These are phyloP conservation scores for Arthrobotrys pseudoclavata DNA, from an alignment of 2,329 filamentous ascomycete genomes.

Conservation along the genomic window DNA sequence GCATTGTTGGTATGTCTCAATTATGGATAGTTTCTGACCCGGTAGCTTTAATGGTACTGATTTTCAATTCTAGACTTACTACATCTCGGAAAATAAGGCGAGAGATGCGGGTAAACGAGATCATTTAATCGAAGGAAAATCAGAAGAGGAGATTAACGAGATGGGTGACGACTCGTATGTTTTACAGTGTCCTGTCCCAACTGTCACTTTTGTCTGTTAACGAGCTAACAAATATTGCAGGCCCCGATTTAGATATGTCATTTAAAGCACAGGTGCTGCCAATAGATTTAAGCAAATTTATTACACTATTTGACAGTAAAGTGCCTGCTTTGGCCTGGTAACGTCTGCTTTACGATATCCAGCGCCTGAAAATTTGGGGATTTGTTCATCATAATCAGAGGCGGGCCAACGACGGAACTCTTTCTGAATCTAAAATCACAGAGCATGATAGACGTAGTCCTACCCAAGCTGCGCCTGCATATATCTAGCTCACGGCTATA, in stretches of 20 bases:
- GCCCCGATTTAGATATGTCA: slow-evolving; percentile 53
- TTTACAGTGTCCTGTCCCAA: neutral
- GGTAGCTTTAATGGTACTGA: neutral
- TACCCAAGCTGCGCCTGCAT: no score
- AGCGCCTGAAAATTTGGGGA: no score
- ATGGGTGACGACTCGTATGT: slow-evolving; percentile 67
- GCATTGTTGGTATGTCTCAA: slow-evolving; percentile 69
- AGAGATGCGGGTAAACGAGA: slow-evolving; percentile 66
- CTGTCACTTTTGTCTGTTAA: neutral
- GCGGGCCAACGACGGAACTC: no score
- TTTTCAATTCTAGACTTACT: slow-evolving; percentile 44
- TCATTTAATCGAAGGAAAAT: slow-evolving; percentile 67
- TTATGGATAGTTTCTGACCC: neutral
- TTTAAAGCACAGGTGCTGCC: neutral
- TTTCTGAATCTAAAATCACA: no score
- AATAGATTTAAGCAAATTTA: neutral
- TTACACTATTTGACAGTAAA: no score
- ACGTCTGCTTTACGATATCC: no score
- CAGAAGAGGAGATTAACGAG: slow-evolving; percentile 67
- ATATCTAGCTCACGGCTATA: no score
- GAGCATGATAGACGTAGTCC: no score
- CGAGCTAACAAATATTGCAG: slow-evolving; percentile 18
- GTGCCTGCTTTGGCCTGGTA: no score
- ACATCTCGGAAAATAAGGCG: slow-evolving; percentile 65
- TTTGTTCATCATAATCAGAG: no score